These are phyloP conservation scores for Jatropha podagrica DNA, from an alignment of 441 rosid species.

Conservation along the genomic window DNA sequence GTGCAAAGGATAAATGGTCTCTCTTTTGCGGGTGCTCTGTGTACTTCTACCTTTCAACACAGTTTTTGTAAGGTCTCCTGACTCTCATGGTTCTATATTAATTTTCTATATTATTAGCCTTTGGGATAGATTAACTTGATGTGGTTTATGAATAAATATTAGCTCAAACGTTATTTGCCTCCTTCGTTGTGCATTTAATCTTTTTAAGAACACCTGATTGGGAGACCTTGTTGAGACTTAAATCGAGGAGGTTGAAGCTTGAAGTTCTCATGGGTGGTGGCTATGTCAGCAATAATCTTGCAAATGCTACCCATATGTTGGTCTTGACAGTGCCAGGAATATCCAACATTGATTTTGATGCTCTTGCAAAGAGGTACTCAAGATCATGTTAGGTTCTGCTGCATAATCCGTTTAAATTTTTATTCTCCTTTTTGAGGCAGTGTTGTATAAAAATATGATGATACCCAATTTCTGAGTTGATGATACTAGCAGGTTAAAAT, in stretches of 20 bases:
- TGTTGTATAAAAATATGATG: not conserved
- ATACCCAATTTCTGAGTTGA: not conserved
- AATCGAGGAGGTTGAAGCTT: slow-evolving; percentile 67
- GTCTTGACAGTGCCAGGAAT: slow-evolving; percentile 51
- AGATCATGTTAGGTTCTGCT: slow-evolving; percentile 7
- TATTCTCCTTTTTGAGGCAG: not conserved
- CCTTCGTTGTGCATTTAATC: slow-evolving; percentile 15
- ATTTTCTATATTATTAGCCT: not conserved
- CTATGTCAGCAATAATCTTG: slow-evolving; percentile 55
- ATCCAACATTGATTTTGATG: slow-evolving; percentile 43
- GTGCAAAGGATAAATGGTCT: slow-evolving; percentile 77
- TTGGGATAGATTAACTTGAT: not conserved
- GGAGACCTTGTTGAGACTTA: slow-evolving; percentile 53
- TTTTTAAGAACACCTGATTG: slow-evolving; percentile 53
- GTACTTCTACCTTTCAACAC: slow-evolving; percentile 44
- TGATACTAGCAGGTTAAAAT: not conserved
- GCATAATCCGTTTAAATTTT: not conserved
- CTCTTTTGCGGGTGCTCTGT: slow-evolving; percentile 63
- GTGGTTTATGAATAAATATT: not conserved
- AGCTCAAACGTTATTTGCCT: slow-evolving; percentile 13
- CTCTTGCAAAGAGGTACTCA: slow-evolving; percentile 50
- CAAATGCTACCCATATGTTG: slow-evolving; percentile 73
- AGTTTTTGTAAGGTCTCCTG: slow-evolving; percentile 49
- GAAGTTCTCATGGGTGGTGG: slow-evolving; percentile 87
- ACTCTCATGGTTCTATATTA: slow-evolving; percentile 18